Percentiles rank a stretch among this genome's conserved stretches.
Evolutionary conservation across 2,329 filamentous ascomycete species (phyloP).

Genomic region (Akanthomyces uredinophilus): DNA sequence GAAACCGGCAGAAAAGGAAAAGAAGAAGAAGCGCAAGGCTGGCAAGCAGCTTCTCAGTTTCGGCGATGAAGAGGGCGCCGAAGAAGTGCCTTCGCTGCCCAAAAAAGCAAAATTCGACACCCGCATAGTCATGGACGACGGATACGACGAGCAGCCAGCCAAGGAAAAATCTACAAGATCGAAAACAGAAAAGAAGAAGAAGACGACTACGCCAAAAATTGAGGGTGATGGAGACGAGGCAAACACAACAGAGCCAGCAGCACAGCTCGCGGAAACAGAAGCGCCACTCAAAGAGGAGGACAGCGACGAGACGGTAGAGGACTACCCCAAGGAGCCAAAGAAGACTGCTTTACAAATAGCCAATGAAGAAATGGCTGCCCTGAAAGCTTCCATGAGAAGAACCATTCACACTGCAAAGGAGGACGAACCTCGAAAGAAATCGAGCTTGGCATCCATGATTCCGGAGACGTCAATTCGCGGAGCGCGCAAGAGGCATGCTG

Average conservation of each 20-base stretch:
- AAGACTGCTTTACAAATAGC: conserved; percentile 60
- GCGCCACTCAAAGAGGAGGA: background rate
- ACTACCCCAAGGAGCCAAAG: conserved; percentile 24
- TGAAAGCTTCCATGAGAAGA: conserved; percentile 78
- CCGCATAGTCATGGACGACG: conserved; percentile 60
- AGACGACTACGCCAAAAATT: conserved; percentile 24
- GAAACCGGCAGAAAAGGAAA: conserved; percentile 33
- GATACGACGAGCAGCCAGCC: conserved; percentile 26
- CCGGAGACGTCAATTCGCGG: conserved; percentile 65
- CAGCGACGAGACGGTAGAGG: background rate
- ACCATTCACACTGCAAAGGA: conserved; percentile 45
- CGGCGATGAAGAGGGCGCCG: conserved; percentile 62
- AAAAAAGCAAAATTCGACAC: conserved; percentile 79
- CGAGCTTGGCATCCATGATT: conserved; percentile 67
- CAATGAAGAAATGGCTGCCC: conserved; percentile 73
- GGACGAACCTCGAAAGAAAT: conserved; percentile 56
- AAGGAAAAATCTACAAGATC: conserved; percentile 26
- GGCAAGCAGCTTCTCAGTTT: conserved; percentile 77
- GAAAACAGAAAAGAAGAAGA: conserved; percentile 27
- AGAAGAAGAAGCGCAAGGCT: conserved; percentile 65
- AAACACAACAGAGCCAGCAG: conserved; percentile 11
- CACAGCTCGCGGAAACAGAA: background rate
- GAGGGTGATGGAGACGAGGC: conserved; percentile 20
- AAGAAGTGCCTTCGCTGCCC: conserved; percentile 47
- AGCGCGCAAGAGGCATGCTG: conserved; percentile 59